phyloP scores from a whole-genome alignment of 192 early-diverging fungal genomes.

The Lobulomyces angularis region DNA sequence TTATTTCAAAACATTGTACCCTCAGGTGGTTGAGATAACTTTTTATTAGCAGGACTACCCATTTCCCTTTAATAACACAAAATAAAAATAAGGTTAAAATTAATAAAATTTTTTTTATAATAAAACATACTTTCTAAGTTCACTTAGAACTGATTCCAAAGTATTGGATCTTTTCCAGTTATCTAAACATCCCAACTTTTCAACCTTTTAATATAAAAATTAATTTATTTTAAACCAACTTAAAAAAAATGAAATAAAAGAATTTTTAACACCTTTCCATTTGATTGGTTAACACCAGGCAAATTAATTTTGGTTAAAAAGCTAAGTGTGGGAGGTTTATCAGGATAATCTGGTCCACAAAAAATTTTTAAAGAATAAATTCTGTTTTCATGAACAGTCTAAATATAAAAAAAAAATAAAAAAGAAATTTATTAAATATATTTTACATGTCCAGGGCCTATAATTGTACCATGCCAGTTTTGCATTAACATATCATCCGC shows the following conservation, averaged over 20 bases:
- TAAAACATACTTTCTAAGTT: conserved; percentile 57
- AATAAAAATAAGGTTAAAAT: neutral
- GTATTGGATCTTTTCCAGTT: conserved; percentile 71
- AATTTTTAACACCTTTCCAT: conserved; percentile 46
- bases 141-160: conserved; percentile 68
- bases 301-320: conserved; percentile 81
- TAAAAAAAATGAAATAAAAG: neutral
- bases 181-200: conserved; percentile 61
- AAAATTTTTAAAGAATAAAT: conserved; percentile 78
- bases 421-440: neutral
- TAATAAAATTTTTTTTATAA: conserved; percentile 2
- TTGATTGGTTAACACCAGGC: conserved; percentile 69
- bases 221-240: neutral
- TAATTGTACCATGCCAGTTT: conserved; percentile 89
- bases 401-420: conserved; percentile 1
- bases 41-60: conserved; percentile 67
- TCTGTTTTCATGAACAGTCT: conserved; percentile 92
- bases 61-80: conserved; percentile 54
- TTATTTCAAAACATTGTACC: conserved; percentile 45
- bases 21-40: conserved; percentile 81
- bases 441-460: conserved; percentile 68
- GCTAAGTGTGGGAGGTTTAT: conserved; percentile 57
- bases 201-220: conserved; percentile 39
- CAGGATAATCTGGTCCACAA: conserved; percentile 81
- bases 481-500: conserved; percentile 68